These are phyloP conservation scores for Fusarium anthophilum DNA, from an alignment of 2,329 filamentous ascomycete genomes.

Conservation along the genomic window DNA sequence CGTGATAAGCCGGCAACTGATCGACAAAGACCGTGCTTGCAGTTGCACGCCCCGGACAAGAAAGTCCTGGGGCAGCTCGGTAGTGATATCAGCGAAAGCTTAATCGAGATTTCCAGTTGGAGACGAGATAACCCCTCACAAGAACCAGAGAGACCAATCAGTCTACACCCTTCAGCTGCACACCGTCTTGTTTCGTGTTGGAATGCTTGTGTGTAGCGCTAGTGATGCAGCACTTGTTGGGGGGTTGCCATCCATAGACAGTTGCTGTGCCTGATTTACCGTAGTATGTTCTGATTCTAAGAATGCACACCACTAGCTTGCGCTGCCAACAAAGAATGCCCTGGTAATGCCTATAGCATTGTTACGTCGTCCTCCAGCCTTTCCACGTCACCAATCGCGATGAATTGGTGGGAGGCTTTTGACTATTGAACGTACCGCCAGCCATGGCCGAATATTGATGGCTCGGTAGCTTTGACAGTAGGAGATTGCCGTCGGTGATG, in stretches of 20 bases:
- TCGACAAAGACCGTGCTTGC: background rate
- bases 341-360: background rate
- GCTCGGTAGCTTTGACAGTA: background rate
- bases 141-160: slow-evolving; percentile 4
- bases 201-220: slow-evolving; percentile 22
- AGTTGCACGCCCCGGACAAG: slow-evolving; percentile 16
- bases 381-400: background rate
- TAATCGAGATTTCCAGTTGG: slow-evolving; percentile 18
- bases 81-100: slow-evolving; percentile 14
- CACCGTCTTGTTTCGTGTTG: slow-evolving; percentile 4
- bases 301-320: background rate
- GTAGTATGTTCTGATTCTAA: background rate
- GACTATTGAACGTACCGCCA: background rate
- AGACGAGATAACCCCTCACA: slow-evolving; percentile 19
- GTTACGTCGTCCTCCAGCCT: background rate
- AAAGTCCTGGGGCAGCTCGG: slow-evolving; percentile 11
- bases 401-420: background rate
- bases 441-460: background rate
- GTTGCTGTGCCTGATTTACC: background rate
- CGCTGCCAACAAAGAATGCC: background rate
- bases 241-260: slow-evolving; percentile 3
- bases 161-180: slow-evolving; percentile 6
- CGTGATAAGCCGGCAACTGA: slow-evolving; percentile 23
- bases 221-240: slow-evolving; percentile 18
- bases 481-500: background rate